Conservation (phyloP, 2,329 filamentous ascomycete genomes). For the Fusarium ramigenum region DNA sequence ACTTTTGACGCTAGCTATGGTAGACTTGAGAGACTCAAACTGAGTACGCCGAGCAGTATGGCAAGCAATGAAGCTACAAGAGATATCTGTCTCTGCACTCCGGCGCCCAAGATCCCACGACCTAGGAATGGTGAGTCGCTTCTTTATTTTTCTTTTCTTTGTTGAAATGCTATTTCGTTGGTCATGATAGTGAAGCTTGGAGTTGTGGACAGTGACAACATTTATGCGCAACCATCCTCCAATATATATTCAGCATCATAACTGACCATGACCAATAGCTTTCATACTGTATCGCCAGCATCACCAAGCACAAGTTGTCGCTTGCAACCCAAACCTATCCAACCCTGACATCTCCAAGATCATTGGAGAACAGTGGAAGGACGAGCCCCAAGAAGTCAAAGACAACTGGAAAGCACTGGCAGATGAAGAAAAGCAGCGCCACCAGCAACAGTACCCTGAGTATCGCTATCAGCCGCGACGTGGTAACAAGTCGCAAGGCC, state of each 20-base stretch:
- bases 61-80: conserved; percentile 46
- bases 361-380: conserved; percentile 91
- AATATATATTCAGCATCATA: neutral
- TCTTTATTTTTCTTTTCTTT: conserved; percentile 32
- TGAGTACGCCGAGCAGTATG: conserved; percentile 43
- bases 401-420: conserved; percentile 88
- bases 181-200: neutral
- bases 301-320: conserved; percentile 83
- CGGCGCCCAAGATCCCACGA: conserved; percentile 65
- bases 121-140: conserved; percentile 65
- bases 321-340: conserved; percentile 85
- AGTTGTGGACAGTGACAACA: conserved; percentile 9
- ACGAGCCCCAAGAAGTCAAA: conserved; percentile 78
- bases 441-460: conserved; percentile 89
- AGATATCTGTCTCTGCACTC: conserved; percentile 66
- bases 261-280: conserved; percentile 64
- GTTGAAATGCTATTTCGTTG: neutral
- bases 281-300: conserved; percentile 98
- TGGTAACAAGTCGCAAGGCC: conserved; percentile 51
- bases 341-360: conserved; percentile 98
- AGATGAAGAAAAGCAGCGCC: conserved; percentile 90
- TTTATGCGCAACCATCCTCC: neutral
- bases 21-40: conserved; percentile 44
- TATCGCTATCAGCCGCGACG: conserved; percentile 93
- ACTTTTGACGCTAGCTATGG: conserved; percentile 55